Evolutionary conservation across 768 basidiomycete species (phyloP).

Genomic region (Rhodotorula paludigena): DNA sequence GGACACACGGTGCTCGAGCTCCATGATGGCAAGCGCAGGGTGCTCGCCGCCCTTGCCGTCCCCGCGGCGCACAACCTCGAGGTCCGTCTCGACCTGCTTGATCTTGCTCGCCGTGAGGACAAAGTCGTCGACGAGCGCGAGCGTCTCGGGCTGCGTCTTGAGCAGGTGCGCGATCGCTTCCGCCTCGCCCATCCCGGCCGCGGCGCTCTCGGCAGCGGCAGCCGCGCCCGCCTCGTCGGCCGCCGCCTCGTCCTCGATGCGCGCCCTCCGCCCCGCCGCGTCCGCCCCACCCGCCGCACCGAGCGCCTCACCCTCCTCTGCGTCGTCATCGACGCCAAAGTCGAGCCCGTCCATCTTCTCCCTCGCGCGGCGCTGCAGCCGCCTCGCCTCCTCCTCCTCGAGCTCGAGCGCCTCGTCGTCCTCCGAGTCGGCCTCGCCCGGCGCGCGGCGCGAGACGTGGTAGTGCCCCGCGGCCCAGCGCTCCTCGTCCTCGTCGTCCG

Average conservation of each 20-base stretch:
- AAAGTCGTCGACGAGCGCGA: conserved; percentile 43
- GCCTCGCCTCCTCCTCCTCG: conserved; percentile 39
- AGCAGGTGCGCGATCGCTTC: conserved; percentile 41
- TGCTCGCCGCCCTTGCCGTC: conserved; percentile 57
- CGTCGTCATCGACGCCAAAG: conserved; percentile 24
- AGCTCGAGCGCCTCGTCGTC: conserved; percentile 40
- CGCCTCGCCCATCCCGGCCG: conserved; percentile 19
- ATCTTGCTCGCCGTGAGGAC: conserved; percentile 27
- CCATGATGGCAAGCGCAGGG: conserved; percentile 65
- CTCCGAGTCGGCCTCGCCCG: conserved; percentile 35
- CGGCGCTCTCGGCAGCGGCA: background rate
- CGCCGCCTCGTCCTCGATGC: background rate
- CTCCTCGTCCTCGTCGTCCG: conserved; percentile 25
- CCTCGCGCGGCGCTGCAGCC: conserved; percentile 37
- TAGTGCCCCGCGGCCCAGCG: conserved; percentile 35
- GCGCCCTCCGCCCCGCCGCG: too few species aligned
- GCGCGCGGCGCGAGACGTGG: conserved; percentile 32
- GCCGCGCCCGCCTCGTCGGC: conserved; percentile 1
- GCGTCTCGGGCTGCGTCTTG: conserved; percentile 37
- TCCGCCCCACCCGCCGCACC: too few species aligned
- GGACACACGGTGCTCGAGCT: conserved; percentile 81
- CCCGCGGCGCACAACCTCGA: conserved; percentile 14
- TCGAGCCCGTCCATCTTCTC: conserved; percentile 30
- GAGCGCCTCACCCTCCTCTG: background rate
- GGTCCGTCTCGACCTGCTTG: conserved; percentile 28